Base-by-base conservation (phyloP, 768 basidiomycete species). In the Xerocomellus chrysenteron region DNA sequence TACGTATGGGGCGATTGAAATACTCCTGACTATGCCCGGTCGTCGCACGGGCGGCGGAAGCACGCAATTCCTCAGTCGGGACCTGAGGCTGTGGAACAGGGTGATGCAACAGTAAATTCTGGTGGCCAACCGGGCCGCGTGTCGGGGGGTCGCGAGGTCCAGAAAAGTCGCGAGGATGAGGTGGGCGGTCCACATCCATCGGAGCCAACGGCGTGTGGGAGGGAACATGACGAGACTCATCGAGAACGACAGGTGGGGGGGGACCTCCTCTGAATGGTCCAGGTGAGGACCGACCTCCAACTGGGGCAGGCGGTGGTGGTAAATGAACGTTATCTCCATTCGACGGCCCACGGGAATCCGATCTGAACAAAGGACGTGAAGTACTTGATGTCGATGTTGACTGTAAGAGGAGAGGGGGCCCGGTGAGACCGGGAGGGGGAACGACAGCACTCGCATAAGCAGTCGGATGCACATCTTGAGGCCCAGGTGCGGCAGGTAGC, bases 381-480 rank as follows among this genome's bases (percentile, higher is more conserved):
- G 21, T 37, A 2, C 50, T 19, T 1, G 64, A 69, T 1, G 74
- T 71, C 0, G 70, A 64, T 6, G 54, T 63, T 1, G 82, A 75
- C 61, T 86, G 82, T 28, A 90, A 63, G 50, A 88, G 72, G 21
- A 90, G 76, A 24, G 87, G 86, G 0, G 87, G 87, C 0, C 89
- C 89, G 9, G 76, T 76, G 14, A 91, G 75, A 8, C 86, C 83
- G 1, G 83, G 82, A 28, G 90, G 87, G 13, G 87, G 87, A 1
- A 87, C 82, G 24, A 87, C 82, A 0, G 87, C 81, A 57, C 85
- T 89, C 0, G 92, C 90, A 64, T 97, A 98, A 5, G 93, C 93
- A 4, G 93, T 96, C 2, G 95, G 95, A 65, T 98, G 95, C 0
- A 98, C 95, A 64, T 98, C 95, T 63, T 95, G 91, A 6, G 95